Evolutionary conservation across 73 alveolate species (phyloP).

Genomic region (Paramecium octaurelia): DNA sequence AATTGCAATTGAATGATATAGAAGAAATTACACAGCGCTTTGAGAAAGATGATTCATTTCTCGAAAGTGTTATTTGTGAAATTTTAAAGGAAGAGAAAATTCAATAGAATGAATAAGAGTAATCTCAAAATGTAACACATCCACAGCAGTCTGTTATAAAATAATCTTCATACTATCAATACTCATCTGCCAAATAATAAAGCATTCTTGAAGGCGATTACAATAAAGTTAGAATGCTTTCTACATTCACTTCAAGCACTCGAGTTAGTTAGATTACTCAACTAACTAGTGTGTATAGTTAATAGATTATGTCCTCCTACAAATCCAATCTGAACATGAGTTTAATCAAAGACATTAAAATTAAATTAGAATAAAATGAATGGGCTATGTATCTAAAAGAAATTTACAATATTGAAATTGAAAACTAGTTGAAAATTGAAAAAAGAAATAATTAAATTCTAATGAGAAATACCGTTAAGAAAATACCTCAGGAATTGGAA

Average conservation of each 20-base stretch:
- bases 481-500: not conserved
- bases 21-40: not conserved
- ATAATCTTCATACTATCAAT: not conserved
- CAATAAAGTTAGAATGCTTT: not conserved
- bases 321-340: not conserved
- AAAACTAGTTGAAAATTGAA: not conserved
- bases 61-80: not conserved
- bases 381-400: not conserved
- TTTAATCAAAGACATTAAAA: not conserved
- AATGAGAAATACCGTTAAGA: not conserved
- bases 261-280: not conserved
- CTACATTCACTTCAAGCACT: not conserved
- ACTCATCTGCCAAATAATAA: not conserved
- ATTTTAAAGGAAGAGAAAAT: not conserved
- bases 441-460: not conserved
- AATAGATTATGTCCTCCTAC: not conserved
- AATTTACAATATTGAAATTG: not conserved
- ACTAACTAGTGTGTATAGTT: not conserved
- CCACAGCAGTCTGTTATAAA: not conserved
- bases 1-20: not conserved
- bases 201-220: not conserved
- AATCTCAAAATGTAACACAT: not conserved
- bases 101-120: not conserved
- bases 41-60: not conserved
- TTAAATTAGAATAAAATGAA: not conserved